A percentile compares a stretch with the other conserved stretches of the same genome.
phyloP scores from a whole-genome alignment of 306 rosid species.

The Begonia peltatifolia region DNA sequence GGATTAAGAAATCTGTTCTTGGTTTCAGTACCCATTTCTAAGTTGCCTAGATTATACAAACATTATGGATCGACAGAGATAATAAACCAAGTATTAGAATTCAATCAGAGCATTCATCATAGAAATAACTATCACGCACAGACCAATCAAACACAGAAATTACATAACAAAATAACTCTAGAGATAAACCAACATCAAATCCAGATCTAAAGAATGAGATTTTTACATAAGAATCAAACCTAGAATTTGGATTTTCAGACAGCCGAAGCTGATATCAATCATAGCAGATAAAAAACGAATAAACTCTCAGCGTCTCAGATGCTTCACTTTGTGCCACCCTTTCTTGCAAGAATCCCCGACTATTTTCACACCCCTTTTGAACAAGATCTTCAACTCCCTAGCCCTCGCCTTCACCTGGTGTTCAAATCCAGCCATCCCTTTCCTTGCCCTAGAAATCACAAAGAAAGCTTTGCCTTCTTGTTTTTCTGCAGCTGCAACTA shows the following conservation, averaged over 20 bases:
- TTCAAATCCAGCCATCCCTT: slow-evolving; percentile 43
- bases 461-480: too few species aligned
- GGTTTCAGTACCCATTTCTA: too few species aligned
- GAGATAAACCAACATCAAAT: background rate
- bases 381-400: slow-evolving; percentile 26
- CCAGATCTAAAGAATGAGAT: background rate
- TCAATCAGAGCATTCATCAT: too few species aligned
- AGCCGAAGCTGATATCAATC: background rate
- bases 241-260: slow-evolving; percentile 1
- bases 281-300: background rate
- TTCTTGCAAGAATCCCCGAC: slow-evolving; percentile 70
- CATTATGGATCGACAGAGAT: too few species aligned
- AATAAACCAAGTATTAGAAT: too few species aligned
- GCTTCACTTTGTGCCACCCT: slow-evolving; percentile 63
- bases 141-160: background rate
- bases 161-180: background rate
- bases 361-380: slow-evolving; percentile 45
- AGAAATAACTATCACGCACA: background rate
- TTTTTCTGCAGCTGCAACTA: too few species aligned
- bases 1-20: too few species aligned
- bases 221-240: slow-evolving; percentile 12
- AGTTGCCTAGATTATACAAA: too few species aligned
- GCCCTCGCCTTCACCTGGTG: slow-evolving; percentile 45
- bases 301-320: slow-evolving; percentile 24
- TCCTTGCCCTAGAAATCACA: too few species aligned